Percentiles rank a stretch among this genome's conserved stretches.
Evolutionary conservation across 2,329 filamentous ascomycete species (phyloP).

Genomic region (Aspergillus ochraceoroseus): DNA sequence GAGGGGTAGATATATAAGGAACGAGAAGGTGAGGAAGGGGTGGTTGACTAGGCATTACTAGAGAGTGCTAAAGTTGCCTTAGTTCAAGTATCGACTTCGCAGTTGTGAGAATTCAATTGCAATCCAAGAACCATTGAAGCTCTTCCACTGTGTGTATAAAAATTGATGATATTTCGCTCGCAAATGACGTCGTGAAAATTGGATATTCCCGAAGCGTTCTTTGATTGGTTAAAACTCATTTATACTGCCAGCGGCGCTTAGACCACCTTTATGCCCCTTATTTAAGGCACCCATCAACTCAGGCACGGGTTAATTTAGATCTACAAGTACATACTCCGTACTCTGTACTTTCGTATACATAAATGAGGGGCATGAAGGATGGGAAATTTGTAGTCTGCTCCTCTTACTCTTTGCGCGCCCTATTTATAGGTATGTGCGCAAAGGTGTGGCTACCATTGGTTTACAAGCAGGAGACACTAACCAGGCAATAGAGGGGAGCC

Average conservation of each 20-base stretch:
- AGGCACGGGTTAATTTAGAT: background rate
- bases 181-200: slow-evolving; percentile 12
- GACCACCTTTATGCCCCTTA: slow-evolving; percentile 3
- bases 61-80: background rate
- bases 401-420: too few relatives aligned
- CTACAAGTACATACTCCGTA: background rate
- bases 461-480: too few relatives aligned
- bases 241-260: background rate
- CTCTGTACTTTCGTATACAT: too few relatives aligned
- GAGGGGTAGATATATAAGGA: slow-evolving; percentile 36
- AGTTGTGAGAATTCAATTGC: background rate
- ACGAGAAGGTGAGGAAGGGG: slow-evolving; percentile 40
- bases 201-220: background rate
- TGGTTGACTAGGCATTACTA: slow-evolving; percentile 38
- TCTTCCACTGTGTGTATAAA: slow-evolving; percentile 1
- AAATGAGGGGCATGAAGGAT: too few relatives aligned
- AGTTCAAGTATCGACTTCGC: background rate
- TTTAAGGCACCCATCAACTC: slow-evolving; percentile 8
- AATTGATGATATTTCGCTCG: slow-evolving; percentile 2
- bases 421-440: too few relatives aligned
- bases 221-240: slow-evolving; percentile 6
- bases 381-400: too few relatives aligned
- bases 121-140: too few relatives aligned
- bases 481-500: too few relatives aligned
- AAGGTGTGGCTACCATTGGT: too few relatives aligned